Evolutionary conservation across 208 protist species (phyloP), one percentile per base, ranked within the genome.

Genomic region (Leishmania amazonensis): DNA sequence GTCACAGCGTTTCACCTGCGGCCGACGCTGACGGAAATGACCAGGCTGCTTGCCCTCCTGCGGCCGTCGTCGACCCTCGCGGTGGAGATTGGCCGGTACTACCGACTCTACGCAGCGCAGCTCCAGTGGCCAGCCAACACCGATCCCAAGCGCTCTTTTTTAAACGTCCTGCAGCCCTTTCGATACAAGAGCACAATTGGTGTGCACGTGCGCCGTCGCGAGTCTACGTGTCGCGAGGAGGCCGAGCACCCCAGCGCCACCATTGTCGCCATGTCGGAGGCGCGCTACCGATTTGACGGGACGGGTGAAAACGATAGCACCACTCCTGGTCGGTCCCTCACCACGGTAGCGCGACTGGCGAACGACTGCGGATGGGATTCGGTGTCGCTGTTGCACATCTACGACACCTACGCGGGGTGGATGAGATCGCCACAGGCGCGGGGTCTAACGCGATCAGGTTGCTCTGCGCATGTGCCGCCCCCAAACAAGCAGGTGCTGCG

Each of bases 41-140:
- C 81, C 31, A 76, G 76, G n/a, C 54, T 84, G 47, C 76, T 80
- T 9, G 81, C 47, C 35, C 58, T 84, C 68, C 81, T 84, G 65
- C 65, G 76, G 9, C 81, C 81, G 3, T 84, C 76, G 35, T 35
- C 81, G 47, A 53, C 28, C 19, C 58, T 84, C 75, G 80, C 70
- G 0, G 68, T 64, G 21, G 81, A 84, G 57, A 24, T 84, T 4
- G 81, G 76, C 3, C 64, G 81, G 24, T 84, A 76, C 76, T 84
- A 84, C 58, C 76, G 81, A 9, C 57, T 76, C 11, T 80, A 67
- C 42, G 81, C 81, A 0, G 11, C 53, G 6, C 75, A 77, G 47
- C 78, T 71, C 58, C 38, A 68, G n/a, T 80, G 75, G 75, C 81
- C 81, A 9, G 35, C 13, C n/a, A 71, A 76, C 57, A 76, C 40